Evolutionary conservation across 768 basidiomycete genomes (phyloP), one percentile per base, ranked within the genome.

Genomic region (Boletus rex-veris): DNA sequence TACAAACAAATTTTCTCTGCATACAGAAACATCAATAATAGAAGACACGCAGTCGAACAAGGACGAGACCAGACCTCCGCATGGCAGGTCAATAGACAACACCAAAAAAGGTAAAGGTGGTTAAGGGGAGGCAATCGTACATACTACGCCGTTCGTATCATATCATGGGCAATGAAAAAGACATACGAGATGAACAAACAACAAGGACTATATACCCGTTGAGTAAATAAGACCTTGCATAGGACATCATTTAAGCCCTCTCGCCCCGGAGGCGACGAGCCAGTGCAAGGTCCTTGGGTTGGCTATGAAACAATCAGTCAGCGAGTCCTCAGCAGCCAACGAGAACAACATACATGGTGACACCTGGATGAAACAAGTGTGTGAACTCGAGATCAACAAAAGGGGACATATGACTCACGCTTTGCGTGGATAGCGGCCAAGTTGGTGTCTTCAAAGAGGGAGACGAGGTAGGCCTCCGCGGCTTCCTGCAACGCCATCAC

Each of bases 401-500:
- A 36, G 0, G 31, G 2, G 18, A 54, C 11, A 10, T 3, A 59
- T 40, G 57, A 72, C 70, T 63, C 61, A 76, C 90, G 86, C 74
- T 92, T 92, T 48, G 90, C 90, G 67, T 92, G 90, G 71, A 92
- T 92, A 52, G 90, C 90, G 61, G 90, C 90, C 82, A 92, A 84
- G 78, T 91, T 91, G 55, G 89, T 91, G 77, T 91, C 89, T 64
- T 91, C 89, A 64, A 91, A 91, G 69, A 91, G 80, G 24, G 86
- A 89, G 65, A 90, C 88, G 53, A 90, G 87, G 75, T 90, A 90
- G 26, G 87, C 88, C 78, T 95, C 92, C 46, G 90, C 88, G 45
- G 91, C 92, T 72, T 95, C 92, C 76, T 95, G 92, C 55, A 94
- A 81, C 44, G 92, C 92, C 83, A 91, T 90, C 61, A 95, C 90